Percentiles rank a stretch among this genome's conserved stretches.
Evolutionary conservation across 2,329 filamentous ascomycete genomes (phyloP).

Genomic region (Penicillium sp.): DNA sequence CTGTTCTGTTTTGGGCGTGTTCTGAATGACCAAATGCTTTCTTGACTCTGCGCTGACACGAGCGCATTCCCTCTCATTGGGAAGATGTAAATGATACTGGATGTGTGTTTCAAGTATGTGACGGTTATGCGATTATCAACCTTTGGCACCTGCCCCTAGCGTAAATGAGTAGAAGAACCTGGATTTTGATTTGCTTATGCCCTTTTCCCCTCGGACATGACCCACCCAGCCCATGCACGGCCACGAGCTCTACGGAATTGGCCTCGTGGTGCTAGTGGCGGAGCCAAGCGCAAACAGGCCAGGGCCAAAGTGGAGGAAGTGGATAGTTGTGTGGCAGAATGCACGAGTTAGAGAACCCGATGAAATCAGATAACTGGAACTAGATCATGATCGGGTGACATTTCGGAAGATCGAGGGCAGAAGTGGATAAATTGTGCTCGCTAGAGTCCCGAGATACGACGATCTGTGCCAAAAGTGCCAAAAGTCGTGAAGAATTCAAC

Average conservation of each 20-base stretch:
- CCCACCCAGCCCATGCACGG: neutral
- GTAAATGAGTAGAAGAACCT: no score
- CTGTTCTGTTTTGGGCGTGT: slow-evolving; percentile 33
- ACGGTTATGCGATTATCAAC: slow-evolving; percentile 14
- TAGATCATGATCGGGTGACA: slow-evolving; percentile 18
- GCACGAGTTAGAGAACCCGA: slow-evolving; percentile 19
- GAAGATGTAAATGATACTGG: slow-evolving; percentile 43
- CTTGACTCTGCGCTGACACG: slow-evolving; percentile 26
- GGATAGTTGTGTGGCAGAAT: slow-evolving; percentile 14
- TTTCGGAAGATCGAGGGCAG: slow-evolving; percentile 7
- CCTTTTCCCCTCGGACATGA: neutral
- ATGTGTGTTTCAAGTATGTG: slow-evolving; percentile 32
- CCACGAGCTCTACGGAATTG: neutral
- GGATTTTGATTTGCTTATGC: no score
- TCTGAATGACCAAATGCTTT: slow-evolving; percentile 21
- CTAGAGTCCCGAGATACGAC: no score
- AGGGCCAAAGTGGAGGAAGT: slow-evolving; percentile 19
- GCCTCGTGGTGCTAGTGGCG: neutral
- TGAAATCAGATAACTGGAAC: slow-evolving; percentile 24
- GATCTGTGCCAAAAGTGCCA: no score
- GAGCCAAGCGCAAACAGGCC: slow-evolving; percentile 10
- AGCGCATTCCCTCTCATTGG: slow-evolving; percentile 20
- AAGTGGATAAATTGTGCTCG: no score
- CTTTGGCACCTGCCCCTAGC: no score
- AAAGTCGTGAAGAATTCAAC: no score